Base-by-base conservation (phyloP, 2,329 filamentous ascomycete species). In the Trichoderma sp. region DNA sequence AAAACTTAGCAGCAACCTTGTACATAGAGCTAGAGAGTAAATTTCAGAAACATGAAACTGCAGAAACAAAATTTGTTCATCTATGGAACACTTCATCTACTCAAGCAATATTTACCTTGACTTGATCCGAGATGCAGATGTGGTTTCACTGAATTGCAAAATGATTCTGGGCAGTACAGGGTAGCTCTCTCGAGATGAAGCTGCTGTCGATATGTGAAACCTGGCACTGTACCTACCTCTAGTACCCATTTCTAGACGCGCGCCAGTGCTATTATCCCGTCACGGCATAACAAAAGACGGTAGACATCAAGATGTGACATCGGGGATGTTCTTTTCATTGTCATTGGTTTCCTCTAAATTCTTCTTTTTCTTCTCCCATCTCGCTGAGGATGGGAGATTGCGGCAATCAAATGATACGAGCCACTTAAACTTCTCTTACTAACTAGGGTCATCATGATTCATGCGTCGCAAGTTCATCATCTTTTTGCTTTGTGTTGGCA, bases 21-120 rank as follows among this genome's bases (percentile, higher is more conserved):
- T 8, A 18, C 4, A 43, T 18, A 18, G 15, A 43, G 2, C 15
- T 43, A 18, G 15, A 43, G 36, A 18, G 15, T 18, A 8, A 18
- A 39, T 6, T 8, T 6, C 0, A 18, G 36, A 18, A 18, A n/a
- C 3, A 43, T 43, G 6, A 1, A 43, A n/a, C 36, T n/a, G 7
- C 36, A 39, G 14, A 39, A 39, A 18, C 15, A 43, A 7, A 43
- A 43, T 39, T 15, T 18, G 7, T 43, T 43, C 9, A 43, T n/a
- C 4, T 0, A 9, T 8, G 2, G 4, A 8, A 9, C 15, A 18
- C 7, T 2, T 43, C 15, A 4, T 18, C 1, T 18, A n/a, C 15
- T 8, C 7, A 18, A 43, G 0, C 15, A 9, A 8, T n/a, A 9
- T 39, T 6, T 18, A n/a, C 9, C 7, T n/a, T 18, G 14, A 18